Conservation (phyloP, 305 asterid genomes). For the Salvia sclarea region DNA sequence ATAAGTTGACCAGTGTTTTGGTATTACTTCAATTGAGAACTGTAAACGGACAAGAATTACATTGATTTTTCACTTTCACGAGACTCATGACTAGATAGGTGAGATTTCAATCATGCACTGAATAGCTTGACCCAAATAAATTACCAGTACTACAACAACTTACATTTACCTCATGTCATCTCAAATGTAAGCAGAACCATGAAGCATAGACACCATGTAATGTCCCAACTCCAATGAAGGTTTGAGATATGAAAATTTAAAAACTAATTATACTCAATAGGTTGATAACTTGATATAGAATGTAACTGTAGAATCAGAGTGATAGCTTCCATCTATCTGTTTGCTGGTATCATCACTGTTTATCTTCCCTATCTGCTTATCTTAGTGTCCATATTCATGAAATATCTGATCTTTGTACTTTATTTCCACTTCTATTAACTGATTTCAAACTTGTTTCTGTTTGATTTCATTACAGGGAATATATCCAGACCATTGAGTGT, state of each 20-base stretch:
- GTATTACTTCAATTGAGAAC: constrained; percentile 18
- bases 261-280: background rate
- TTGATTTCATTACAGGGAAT: constrained; percentile 59
- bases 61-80: background rate
- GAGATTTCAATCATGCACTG: background rate
- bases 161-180: background rate
- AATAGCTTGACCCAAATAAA: background rate
- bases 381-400: constrained; percentile 1
- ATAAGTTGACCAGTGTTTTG: constrained; percentile 3
- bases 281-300: background rate
- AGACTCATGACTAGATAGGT: background rate
- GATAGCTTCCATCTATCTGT: background rate
- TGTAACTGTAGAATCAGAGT: constrained; percentile 3
- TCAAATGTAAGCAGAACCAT: background rate
- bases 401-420: background rate
- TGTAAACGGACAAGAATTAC: constrained; percentile 1
- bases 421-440: constrained; percentile 10
- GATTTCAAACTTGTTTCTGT: constrained; percentile 16
- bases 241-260: background rate
- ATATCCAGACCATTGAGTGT: constrained; percentile 60
- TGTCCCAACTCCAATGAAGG: background rate
- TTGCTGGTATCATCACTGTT: background rate
- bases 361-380: background rate
- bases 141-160: background rate
- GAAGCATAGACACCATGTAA: too few relatives aligned